phyloP scores from a whole-genome alignment of 1,284 basidiomycete species.

The Schizophyllum amplum region DNA sequence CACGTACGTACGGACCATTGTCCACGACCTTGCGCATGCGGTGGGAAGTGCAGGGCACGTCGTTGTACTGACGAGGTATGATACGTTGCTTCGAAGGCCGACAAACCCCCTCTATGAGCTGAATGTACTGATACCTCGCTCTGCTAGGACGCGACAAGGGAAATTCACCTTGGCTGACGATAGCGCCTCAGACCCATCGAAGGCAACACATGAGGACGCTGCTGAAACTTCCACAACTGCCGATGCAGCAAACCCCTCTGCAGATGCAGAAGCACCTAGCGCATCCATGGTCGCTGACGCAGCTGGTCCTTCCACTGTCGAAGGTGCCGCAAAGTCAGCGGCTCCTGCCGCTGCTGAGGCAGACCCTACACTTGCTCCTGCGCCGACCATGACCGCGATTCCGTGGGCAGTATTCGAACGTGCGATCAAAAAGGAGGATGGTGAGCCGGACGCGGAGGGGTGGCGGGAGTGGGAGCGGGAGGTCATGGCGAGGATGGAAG shows the following conservation, averaged over 20 bases:
- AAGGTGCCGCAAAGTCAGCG: background rate
- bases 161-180: constrained; percentile 45
- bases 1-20: constrained; percentile 91
- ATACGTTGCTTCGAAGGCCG: background rate
- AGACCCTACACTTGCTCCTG: background rate
- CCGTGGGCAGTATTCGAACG: constrained; percentile 75
- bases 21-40: constrained; percentile 82
- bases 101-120: no score
- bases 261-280: background rate
- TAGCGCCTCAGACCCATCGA: background rate
- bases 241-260: background rate
- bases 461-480: constrained; percentile 67
- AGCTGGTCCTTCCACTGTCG: background rate
- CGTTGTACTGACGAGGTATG: constrained; percentile 28
- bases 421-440: constrained; percentile 43
- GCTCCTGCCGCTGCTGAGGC: no score
- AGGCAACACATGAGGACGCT: no score
- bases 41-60: constrained; percentile 87
- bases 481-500: constrained; percentile 52
- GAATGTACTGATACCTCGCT: no score
- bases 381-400: constrained; percentile 19
- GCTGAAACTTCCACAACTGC: no score
- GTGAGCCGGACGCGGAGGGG: constrained; percentile 52
- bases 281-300: no score
- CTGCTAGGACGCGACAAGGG: constrained; percentile 80